Percentiles rank a stretch among this genome's conserved stretches.
These are phyloP conservation scores for Pseudogymnoascus sp. DNA, from an alignment of 2,329 filamentous ascomycete species.

Conservation along the genomic window DNA sequence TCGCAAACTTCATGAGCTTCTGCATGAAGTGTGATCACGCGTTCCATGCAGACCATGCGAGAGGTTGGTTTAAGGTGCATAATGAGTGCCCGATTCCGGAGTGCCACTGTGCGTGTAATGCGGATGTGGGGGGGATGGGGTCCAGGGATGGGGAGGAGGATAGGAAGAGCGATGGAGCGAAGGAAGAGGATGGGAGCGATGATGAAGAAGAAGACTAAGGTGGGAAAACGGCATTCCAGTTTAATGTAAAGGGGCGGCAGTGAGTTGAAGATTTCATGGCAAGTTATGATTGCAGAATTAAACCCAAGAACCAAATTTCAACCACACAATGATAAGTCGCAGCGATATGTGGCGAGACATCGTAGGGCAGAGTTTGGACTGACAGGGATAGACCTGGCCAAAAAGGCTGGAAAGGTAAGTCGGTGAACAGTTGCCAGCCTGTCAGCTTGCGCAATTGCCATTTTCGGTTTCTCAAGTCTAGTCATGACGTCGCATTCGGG, in stretches of 20 bases:
- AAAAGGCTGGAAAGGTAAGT: not conserved
- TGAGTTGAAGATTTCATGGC: not conserved
- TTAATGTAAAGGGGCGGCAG: not conserved
- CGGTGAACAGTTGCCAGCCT: not conserved
- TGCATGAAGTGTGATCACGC: conserved; percentile 62
- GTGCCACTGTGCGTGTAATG: conserved; percentile 52
- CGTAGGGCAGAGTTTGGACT: not conserved
- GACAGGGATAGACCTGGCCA: not conserved
- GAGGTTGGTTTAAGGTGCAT: conserved; percentile 57
- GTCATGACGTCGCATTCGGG: not conserved
- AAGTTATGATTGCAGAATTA: not conserved
- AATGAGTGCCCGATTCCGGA: conserved; percentile 60
- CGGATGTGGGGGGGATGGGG: conserved; percentile 9
- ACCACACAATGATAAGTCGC: not conserved
- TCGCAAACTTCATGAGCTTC: conserved; percentile 56
- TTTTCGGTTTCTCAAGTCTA: not conserved
- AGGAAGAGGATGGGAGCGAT: not conserved
- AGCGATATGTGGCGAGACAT: not conserved
- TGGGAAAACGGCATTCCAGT: not conserved
- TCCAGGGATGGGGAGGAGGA: not conserved
- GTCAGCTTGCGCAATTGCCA: not conserved
- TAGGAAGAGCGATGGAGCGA: not conserved
- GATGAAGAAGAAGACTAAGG: not conserved
- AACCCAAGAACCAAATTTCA: not conserved
- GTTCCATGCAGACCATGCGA: conserved; percentile 56